A percentile compares a stretch with the other conserved stretches of the same genome.
These are phyloP conservation scores for Stylosanthes scabra DNA, from an alignment of 331 rosid species.

Conservation along the genomic window DNA sequence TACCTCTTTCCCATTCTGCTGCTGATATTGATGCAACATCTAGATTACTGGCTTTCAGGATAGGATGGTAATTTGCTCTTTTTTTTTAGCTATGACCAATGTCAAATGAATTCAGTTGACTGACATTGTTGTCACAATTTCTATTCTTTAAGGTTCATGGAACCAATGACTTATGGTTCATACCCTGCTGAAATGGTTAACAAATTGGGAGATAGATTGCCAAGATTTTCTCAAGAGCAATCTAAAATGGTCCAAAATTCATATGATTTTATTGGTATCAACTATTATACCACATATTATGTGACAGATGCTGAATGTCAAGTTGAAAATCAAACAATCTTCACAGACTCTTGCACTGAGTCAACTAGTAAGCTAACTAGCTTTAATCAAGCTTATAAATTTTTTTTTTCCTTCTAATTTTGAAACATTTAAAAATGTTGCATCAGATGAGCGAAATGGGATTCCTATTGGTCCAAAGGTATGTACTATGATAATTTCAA, in stretches of 20 bases:
- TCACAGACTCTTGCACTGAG: constrained; percentile 40
- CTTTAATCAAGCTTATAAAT: background rate
- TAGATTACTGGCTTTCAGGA: constrained; percentile 17
- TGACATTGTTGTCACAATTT: background rate
- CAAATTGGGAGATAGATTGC: constrained; percentile 36
- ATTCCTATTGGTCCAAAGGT: constrained; percentile 56
- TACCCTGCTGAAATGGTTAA: constrained; percentile 48
- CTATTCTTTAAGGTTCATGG: constrained; percentile 43
- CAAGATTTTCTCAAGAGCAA: constrained; percentile 44
- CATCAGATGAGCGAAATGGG: constrained; percentile 42
- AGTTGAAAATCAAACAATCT: constrained; percentile 11
- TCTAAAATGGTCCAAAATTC: constrained; percentile 38
- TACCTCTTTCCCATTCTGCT: constrained; percentile 25
- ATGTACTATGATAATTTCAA: background rate
- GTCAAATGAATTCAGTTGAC: background rate
- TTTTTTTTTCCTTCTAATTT: background rate
- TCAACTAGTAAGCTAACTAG: constrained; percentile 26
- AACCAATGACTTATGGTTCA: constrained; percentile 41
- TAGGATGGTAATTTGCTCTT: constrained; percentile 31
- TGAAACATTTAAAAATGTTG: background rate
- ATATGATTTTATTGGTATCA: constrained; percentile 54
- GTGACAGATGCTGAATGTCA: constrained; percentile 41
- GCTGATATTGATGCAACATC: constrained; percentile 34
- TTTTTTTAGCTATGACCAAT: background rate
- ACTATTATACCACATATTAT: constrained; percentile 43